A percentile compares a stretch with the other conserved stretches of the same genome.
Evolutionary conservation across 768 basidiomycete species (phyloP).

Genomic region (Obba rivulosa): DNA sequence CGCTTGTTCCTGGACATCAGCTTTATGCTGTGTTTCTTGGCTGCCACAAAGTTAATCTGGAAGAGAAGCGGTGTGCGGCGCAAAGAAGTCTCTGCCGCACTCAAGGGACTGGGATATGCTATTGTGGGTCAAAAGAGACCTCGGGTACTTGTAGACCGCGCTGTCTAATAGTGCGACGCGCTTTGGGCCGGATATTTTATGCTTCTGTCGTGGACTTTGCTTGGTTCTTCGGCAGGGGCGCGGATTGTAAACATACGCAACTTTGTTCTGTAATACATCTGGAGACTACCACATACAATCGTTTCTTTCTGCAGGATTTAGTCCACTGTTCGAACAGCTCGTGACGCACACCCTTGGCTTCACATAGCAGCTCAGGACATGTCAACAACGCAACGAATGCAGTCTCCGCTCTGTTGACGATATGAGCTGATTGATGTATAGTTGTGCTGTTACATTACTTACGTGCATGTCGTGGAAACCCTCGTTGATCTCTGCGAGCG

Average conservation of each 20-base stretch:
- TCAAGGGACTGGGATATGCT: slow-evolving; percentile 65
- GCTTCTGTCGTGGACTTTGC: no score
- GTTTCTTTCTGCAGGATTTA: neutral
- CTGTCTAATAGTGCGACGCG: slow-evolving; percentile 5
- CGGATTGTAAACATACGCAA: neutral
- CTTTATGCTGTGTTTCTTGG: slow-evolving; percentile 63
- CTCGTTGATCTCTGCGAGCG: slow-evolving; percentile 69
- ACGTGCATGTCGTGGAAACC: slow-evolving; percentile 98
- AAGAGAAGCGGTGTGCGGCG: slow-evolving; percentile 63
- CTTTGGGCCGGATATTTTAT: neutral
- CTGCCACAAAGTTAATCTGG: slow-evolving; percentile 57
- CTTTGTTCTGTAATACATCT: neutral
- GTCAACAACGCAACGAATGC: slow-evolving; percentile 93
- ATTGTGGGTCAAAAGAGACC: slow-evolving; percentile 49
- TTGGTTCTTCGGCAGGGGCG: neutral
- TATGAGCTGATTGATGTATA: no score
- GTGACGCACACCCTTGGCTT: neutral
- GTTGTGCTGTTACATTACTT: no score
- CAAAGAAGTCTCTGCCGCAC: slow-evolving; percentile 59
- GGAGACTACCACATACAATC: neutral
- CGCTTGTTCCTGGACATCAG: slow-evolving; percentile 75
- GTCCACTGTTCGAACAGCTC: neutral
- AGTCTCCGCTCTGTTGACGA: slow-evolving; percentile 66
- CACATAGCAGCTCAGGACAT: slow-evolving; percentile 40
- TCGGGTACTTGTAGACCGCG: slow-evolving; percentile 46